Base-by-base conservation (phyloP, 345 rosid genomes). In the Lepidium sativum region DNA sequence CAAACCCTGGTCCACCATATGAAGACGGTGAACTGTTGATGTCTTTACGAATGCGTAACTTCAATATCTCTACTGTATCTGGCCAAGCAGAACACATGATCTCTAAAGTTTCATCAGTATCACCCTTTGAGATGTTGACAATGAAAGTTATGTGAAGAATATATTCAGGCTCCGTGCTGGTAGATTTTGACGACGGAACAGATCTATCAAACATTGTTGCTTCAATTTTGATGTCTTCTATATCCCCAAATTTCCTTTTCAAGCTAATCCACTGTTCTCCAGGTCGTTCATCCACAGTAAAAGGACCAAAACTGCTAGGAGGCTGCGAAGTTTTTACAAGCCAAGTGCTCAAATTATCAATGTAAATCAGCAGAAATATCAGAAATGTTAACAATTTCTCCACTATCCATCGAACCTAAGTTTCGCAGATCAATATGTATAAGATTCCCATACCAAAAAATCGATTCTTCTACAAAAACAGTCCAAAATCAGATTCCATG, bases 251-350 rank as follows among this genome's bases (percentile, higher is more conserved):
- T 69, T 65, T 83, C 43, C 86, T 80, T 50, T 55, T 78, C 83
- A 94, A 60, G 64, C 77, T 81, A 70, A 90, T 77, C 97, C 99
- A 94, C n/a, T 83, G 96, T 77, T 94, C 92, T 43, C 99, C 97
- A 18, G 87, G 80, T 27, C 76, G 80, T 54, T 86, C 87, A 60
- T 87, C 81, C 8, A 90, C 51, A 4, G 69, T 69, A 74, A 86
- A 94, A 15, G 86, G 79, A 44, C 76, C 79, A 27, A 69, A 86
- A 70, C 70, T 56, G 33, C 63, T 49, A 15, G 73, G 57, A 44
- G 80, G 83, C 97, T 92, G 92, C 81, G 60, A 53, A 37, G n/a
- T 16, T 27, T 27, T 6, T 34, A n/a, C 10, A 43, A 42, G 16
- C 21, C n/a, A 49, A 64, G 10, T 15, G 44, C 21, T 50, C 20